phyloP scores from a whole-genome alignment of 2,329 filamentous ascomycete species.

The Pseudonectria foliicola region DNA sequence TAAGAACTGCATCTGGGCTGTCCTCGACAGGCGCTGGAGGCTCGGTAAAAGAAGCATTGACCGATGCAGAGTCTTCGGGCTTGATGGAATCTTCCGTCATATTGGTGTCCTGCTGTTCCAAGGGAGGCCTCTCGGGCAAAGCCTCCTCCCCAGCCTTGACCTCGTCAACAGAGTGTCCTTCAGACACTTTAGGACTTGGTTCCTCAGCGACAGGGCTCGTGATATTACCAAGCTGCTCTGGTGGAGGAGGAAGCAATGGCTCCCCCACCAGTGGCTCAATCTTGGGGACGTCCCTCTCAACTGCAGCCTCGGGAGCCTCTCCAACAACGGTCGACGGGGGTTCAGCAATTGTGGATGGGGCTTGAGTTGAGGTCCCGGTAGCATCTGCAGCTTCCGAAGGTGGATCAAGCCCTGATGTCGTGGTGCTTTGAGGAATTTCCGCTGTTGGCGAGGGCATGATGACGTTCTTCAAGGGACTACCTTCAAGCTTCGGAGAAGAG shows the following conservation, averaged over 20 bases:
- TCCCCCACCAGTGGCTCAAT: conserved; percentile 12
- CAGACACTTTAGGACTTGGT: conserved; percentile 14
- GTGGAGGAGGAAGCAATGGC: conserved; percentile 29
- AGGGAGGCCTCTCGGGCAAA: conserved; percentile 12
- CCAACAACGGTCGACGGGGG: conserved; percentile 26
- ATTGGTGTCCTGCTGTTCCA: conserved; percentile 25
- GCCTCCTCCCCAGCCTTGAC: conserved; percentile 13
- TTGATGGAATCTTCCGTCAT: conserved; percentile 32
- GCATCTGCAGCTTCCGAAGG: background rate
- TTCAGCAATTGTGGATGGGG: conserved; percentile 22
- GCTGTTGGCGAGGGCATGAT: conserved; percentile 40
- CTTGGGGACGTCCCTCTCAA: conserved; percentile 21
- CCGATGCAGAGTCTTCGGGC: conserved; percentile 32
- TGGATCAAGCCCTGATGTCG: background rate
- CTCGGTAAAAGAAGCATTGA: conserved; percentile 22
- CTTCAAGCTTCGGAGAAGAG: conserved; percentile 33
- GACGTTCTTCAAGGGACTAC: conserved; percentile 48
- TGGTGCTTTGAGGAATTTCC: conserved; percentile 12
- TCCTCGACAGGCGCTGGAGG: conserved; percentile 12
- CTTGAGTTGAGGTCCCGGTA: conserved; percentile 4
- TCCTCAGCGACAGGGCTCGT: conserved; percentile 26
- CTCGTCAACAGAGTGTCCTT: conserved; percentile 23
- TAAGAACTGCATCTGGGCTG: no score
- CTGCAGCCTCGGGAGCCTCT: conserved; percentile 20
- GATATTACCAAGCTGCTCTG: conserved; percentile 35